Percentiles rank a stretch among this genome's conserved stretches.
Conservation (phyloP, 2,329 filamentous ascomycete genomes). For the Drechslerella coelobrocha region DNA sequence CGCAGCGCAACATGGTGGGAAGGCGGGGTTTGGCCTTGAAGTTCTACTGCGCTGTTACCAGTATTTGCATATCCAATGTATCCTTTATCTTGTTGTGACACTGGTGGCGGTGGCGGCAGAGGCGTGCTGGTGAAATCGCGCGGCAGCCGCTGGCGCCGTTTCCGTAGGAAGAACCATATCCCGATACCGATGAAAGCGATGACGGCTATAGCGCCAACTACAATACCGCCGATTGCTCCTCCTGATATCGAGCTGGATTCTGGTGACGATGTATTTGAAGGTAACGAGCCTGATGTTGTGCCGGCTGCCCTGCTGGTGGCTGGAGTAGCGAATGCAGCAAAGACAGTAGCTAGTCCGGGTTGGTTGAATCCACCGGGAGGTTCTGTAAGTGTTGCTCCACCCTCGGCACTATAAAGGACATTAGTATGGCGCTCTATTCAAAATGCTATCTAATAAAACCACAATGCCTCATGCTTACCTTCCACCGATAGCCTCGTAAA, state of each 20-base stretch:
- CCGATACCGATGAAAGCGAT: constrained; percentile 26
- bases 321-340: constrained; percentile 31
- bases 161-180: constrained; percentile 34
- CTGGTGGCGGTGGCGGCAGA: constrained; percentile 30
- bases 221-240: constrained; percentile 35
- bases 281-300: constrained; percentile 4
- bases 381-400: constrained; percentile 38
- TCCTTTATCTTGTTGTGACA: constrained; percentile 8
- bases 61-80: not conserved
- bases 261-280: not conserved
- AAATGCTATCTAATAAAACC: not conserved
- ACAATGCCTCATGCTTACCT: constrained; percentile 9
- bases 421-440: not conserved
- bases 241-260: constrained; percentile 12
- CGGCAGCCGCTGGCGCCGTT: constrained; percentile 12
- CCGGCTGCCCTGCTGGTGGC: not conserved
- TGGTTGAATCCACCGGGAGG: constrained; percentile 44
- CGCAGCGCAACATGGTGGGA: not conserved
- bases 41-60: constrained; percentile 7
- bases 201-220: constrained; percentile 20
- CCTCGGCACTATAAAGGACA: constrained; percentile 24
- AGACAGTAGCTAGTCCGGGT: constrained; percentile 35
- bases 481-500: constrained; percentile 38
- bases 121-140: constrained; percentile 4
- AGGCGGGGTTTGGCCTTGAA: not conserved